Base-by-base conservation (phyloP, 176 grass and related monocot species). In the Eleusine coracana region DNA sequence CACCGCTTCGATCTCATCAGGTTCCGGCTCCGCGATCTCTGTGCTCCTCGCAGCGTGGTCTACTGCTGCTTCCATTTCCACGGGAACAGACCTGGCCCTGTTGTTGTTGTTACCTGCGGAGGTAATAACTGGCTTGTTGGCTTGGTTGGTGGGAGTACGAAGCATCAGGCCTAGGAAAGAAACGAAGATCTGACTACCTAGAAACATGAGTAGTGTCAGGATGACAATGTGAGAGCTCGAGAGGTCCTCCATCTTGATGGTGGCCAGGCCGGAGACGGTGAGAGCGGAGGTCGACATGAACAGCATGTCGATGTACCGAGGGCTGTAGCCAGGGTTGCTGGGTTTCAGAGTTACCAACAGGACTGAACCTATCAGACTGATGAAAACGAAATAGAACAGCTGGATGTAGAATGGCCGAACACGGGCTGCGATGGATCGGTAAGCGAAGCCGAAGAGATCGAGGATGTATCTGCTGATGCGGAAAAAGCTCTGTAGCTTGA, bases 321-420 rank as follows among this genome's bases (percentile, higher is more conserved):
- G 84, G 4, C 16, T 68, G 10, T 63, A 80, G 4, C 66, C 41
- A 4, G 66, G 56, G 55, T 71, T 71, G 77, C 45, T 87, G 45
- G 77, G 86, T 8, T 85, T 76, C 65, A 92, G 49, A 0, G 71
- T 8, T 38, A 85, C 86, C 44, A 94, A 45, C 13, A 87, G 40
- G 46, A 88, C 45, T 20, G 89, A 94, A n/a, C 87, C 87, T 3
- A 87, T 2, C 13, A 66, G 25, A 37, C 64, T 66, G 18, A 87
- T 42, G 70, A 48, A 55, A 18, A 87, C 37, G 78, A 94, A 94
- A 63, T 94, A 90, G 31, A n/a, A 62, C 1, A 94, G 34, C 23
- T 94, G 89, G 27, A 94, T 87, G 87, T 78, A 89, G 59, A 92
- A 89, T 31, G 92, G 83, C 23, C 83, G 66, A 9, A 65, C 54